Percentiles rank a stretch among this genome's conserved stretches.
phyloP scores from a whole-genome alignment of 306 rosid genomes.

The Astragalus membranaceus region DNA sequence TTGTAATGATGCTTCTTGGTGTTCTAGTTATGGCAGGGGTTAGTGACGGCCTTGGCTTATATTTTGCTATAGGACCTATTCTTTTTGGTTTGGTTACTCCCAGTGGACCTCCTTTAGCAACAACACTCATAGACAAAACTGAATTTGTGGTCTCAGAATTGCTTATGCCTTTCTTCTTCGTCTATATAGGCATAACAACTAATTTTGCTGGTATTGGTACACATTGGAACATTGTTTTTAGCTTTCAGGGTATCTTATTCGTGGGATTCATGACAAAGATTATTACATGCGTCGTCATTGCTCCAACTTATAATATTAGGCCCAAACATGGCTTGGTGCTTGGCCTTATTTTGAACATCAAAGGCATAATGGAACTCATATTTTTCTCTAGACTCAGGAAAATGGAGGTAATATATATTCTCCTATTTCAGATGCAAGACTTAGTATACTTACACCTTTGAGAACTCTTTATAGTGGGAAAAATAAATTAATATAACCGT shows the following conservation, averaged over 20 bases:
- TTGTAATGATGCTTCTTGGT: constrained; percentile 5
- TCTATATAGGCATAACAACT: background rate
- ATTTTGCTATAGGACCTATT: constrained; percentile 15
- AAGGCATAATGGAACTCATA: constrained; percentile 38
- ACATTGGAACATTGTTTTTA: background rate
- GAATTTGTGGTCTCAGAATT: background rate
- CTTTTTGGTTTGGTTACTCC: constrained; percentile 28
- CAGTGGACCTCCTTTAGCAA: constrained; percentile 32
- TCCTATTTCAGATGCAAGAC: too few species aligned
- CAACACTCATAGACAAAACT: constrained; percentile 19
- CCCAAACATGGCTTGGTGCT: constrained; percentile 34
- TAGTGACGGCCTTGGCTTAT: background rate
- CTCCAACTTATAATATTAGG: constrained; percentile 29
- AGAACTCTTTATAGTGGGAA: too few species aligned
- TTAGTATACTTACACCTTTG: too few species aligned
- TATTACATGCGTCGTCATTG: background rate
- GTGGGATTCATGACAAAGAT: constrained; percentile 21
- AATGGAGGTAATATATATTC: background rate
- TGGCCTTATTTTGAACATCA: constrained; percentile 37
- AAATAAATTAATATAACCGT: too few species aligned
- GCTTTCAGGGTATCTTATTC: constrained; percentile 10
- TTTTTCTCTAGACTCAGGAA: background rate
- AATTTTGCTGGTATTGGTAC: background rate
- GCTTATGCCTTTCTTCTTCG: constrained; percentile 20
- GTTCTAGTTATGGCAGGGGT: background rate